Conservation (phyloP, 2,329 filamentous ascomycete species). For the Ilyonectria sp. region DNA sequence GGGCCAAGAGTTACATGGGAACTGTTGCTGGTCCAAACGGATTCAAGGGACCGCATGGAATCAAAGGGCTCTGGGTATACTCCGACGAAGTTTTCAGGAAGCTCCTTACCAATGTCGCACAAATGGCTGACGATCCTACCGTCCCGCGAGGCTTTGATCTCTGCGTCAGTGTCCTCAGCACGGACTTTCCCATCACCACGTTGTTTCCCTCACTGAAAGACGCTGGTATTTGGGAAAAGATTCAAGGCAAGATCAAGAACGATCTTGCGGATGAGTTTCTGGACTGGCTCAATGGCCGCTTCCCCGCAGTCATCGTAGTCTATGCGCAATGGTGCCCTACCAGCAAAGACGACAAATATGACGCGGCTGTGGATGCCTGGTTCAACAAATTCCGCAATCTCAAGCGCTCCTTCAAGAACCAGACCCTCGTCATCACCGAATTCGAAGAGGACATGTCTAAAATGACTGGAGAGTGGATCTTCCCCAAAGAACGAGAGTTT, state of each 20-base stretch:
- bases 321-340: slow-evolving; percentile 66
- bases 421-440: slow-evolving; percentile 47
- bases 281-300: slow-evolving; percentile 53
- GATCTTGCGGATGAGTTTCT: slow-evolving; percentile 56
- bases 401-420: slow-evolving; percentile 45
- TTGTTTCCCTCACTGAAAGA: slow-evolving; percentile 55
- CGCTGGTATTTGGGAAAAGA: slow-evolving; percentile 33
- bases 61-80: slow-evolving; percentile 61
- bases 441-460: slow-evolving; percentile 61
- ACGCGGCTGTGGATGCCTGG: slow-evolving; percentile 52
- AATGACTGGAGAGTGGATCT: slow-evolving; percentile 63
- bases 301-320: slow-evolving; percentile 59
- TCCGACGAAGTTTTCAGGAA: slow-evolving; percentile 54
- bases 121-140: slow-evolving; percentile 60
- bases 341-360: slow-evolving; percentile 52
- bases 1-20: slow-evolving; percentile 55
- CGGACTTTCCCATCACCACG: slow-evolving; percentile 54
- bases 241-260: slow-evolving; percentile 54
- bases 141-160: slow-evolving; percentile 64
- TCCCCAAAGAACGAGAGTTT: slow-evolving; percentile 62
- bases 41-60: slow-evolving; percentile 40
- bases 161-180: slow-evolving; percentile 63
- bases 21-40: slow-evolving; percentile 32
- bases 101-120: slow-evolving; percentile 57
- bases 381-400: slow-evolving; percentile 59